phyloP scores from a whole-genome alignment of 2,329 filamentous ascomycete genomes.

The Monilinia fructigena region DNA sequence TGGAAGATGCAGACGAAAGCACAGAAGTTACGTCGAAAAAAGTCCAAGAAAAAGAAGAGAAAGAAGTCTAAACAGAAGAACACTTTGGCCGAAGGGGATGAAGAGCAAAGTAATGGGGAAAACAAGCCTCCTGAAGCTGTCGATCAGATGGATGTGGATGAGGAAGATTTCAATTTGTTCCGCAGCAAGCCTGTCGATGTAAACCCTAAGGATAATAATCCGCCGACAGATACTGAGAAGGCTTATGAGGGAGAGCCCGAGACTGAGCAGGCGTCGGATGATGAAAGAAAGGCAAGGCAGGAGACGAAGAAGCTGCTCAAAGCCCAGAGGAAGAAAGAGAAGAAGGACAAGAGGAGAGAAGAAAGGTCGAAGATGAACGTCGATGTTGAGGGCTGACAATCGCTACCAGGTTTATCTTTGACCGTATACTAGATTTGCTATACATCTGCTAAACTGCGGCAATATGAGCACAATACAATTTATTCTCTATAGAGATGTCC shows the following conservation, averaged over 20 bases:
- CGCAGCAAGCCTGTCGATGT: slow-evolving; percentile 19
- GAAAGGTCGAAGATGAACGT: slow-evolving; percentile 18
- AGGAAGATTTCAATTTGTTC: slow-evolving; percentile 19
- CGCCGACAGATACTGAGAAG: slow-evolving; percentile 8
- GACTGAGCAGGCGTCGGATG: slow-evolving; percentile 9
- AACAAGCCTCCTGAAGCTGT: slow-evolving; percentile 5
- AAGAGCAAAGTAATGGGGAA: slow-evolving; percentile 1
- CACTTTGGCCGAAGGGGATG: slow-evolving; percentile 10
- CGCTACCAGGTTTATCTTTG: background rate
- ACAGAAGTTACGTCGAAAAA: slow-evolving; percentile 20
- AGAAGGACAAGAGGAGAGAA: slow-evolving; percentile 21
- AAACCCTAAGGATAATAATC: slow-evolving; percentile 11
- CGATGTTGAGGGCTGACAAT: slow-evolving; percentile 7
- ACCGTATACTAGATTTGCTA: background rate
- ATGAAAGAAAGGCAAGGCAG: slow-evolving; percentile 15
- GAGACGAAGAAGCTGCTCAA: slow-evolving; percentile 20
- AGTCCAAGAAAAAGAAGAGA: slow-evolving; percentile 24
- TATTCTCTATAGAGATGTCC: background rate
- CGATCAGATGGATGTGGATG: slow-evolving; percentile 20
- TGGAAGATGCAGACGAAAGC: slow-evolving; percentile 15
- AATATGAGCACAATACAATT: background rate
- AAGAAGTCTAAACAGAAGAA: slow-evolving; percentile 24
- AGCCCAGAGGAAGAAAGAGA: slow-evolving; percentile 19
- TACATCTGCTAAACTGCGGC: background rate
- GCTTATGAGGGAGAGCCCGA: slow-evolving; percentile 22